Evolutionary conservation across 352 stramenopile species (phyloP), one percentile per base, ranked within the genome.

Genomic region (Pythium apleroticum): DNA sequence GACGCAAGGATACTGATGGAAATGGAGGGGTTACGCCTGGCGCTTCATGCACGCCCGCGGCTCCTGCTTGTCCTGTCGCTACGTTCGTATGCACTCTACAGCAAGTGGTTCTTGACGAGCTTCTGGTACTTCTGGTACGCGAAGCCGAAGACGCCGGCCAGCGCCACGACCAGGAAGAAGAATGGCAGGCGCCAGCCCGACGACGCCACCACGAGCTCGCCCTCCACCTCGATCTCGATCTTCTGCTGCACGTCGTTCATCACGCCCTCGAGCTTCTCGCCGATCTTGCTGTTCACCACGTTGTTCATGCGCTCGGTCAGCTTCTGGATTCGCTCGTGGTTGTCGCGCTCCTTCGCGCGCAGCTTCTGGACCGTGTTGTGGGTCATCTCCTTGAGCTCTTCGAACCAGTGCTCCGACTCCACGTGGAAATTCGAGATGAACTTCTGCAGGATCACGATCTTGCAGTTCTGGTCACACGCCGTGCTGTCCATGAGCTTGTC

Each of bases 121-220:
- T 91, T 88, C 72, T 88, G 83, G 77, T 95, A 95, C 77, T 95
- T 93, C 48, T 87, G 78, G 78, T 95, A 95, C 20, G 80, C 81
- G 28, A 90, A 78, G 45, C 76, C 80, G 31, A 89, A 62, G 24
- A 66, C 73, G 10, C 66, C 81, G 1, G 76, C 76, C 25, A 95
- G 81, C 33, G 81, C 67, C 31, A 91, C 59, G 28, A 92, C 55
- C 62, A 95, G 72, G 57, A 93, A 53, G 66, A 93, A 91, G 70
- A 95, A 94, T 11, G 85, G 85, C 58, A 91, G 41, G 30, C 85
- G 83, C 87, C 87, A 95, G 64, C 83, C 81, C 28, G 74, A 75
- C n/a, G 74, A 73, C 35, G 78, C 77, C 30, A 88, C 77, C 25
- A 80, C 74, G 35, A 90, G 63, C 63, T 91, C 81, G 45, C 80